phyloP scores from a whole-genome alignment of 495 filamentous ascomycete species.

The Penicillium goetzii region DNA sequence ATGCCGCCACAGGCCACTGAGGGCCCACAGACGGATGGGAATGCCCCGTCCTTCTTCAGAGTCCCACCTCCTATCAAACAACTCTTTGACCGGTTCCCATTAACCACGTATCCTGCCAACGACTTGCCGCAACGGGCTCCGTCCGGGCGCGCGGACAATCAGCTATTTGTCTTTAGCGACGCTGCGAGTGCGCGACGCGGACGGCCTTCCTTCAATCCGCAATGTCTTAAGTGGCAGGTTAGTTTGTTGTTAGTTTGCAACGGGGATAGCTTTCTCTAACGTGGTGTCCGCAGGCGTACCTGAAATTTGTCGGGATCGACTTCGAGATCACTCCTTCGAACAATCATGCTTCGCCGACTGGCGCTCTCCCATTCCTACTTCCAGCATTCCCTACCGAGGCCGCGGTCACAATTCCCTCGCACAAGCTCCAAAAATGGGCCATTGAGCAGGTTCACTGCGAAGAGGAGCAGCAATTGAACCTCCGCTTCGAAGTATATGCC shows the following conservation, averaged over 20 bases:
- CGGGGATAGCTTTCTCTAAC: slow-evolving; percentile 3
- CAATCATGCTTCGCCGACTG: slow-evolving; percentile 91
- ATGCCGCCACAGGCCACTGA: slow-evolving; percentile 43
- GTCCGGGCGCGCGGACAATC: slow-evolving; percentile 49
- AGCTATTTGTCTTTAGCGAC: slow-evolving; percentile 78
- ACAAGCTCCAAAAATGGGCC: slow-evolving; percentile 72
- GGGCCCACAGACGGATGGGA: slow-evolving; percentile 25
- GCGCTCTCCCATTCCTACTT: slow-evolving; percentile 84
- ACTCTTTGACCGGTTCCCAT: slow-evolving; percentile 83
- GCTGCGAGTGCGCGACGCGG: slow-evolving; percentile 63
- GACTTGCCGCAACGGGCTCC: slow-evolving; percentile 71
- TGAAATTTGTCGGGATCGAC: slow-evolving; percentile 74
- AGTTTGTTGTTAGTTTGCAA: slow-evolving; percentile 30
- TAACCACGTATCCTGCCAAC: slow-evolving; percentile 76
- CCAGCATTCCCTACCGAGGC: slow-evolving; percentile 46
- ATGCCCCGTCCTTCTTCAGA: slow-evolving; percentile 53
- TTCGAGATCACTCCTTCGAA: slow-evolving; percentile 74
- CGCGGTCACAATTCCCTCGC: slow-evolving; percentile 60
- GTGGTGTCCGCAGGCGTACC: slow-evolving; percentile 65
- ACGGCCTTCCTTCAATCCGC: slow-evolving; percentile 84
- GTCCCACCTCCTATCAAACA: slow-evolving; percentile 77
- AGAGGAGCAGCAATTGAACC: slow-evolving; percentile 56
- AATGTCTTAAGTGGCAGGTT: slow-evolving; percentile 97
- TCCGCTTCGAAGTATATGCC: slow-evolving; percentile 76
- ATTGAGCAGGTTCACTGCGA: slow-evolving; percentile 52